phyloP scores from a whole-genome alignment of 1,284 basidiomycete genomes.

The Trichosporon sp. region DNA sequence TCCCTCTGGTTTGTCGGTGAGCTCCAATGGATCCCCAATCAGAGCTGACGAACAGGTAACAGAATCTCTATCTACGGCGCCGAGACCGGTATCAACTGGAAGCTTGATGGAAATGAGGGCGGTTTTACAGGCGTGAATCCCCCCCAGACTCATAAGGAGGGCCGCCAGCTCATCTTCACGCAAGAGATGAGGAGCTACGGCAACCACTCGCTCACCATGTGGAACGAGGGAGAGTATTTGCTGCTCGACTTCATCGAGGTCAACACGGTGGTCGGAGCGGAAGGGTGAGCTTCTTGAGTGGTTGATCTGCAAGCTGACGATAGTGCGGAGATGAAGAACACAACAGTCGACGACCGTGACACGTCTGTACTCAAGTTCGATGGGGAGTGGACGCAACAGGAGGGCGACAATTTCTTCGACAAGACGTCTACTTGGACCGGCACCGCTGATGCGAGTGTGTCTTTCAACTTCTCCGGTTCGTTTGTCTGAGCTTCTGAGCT shows the following conservation, averaged over 20 bases:
- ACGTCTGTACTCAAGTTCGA: slow-evolving; percentile 30
- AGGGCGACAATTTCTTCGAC: slow-evolving; percentile 35
- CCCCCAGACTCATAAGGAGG: no score
- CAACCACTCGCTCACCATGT: slow-evolving; percentile 27
- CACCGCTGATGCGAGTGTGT: slow-evolving; percentile 30
- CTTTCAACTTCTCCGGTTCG: slow-evolving; percentile 38
- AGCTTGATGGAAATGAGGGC: no score
- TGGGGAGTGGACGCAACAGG: slow-evolving; percentile 44
- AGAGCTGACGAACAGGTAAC: slow-evolving; percentile 4
- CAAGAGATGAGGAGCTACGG: slow-evolving; percentile 22
- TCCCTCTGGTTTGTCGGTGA: slow-evolving; percentile 39
- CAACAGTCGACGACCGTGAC: slow-evolving; percentile 39
- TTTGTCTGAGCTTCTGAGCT: neutral
- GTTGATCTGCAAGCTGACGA: neutral
- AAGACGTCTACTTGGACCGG: slow-evolving; percentile 39
- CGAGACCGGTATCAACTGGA: slow-evolving; percentile 16
- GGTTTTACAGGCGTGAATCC: no score
- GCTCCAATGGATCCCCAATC: neutral
- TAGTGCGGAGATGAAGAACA: slow-evolving; percentile 39
- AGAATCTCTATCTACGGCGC: slow-evolving; percentile 40
- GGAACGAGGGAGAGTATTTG: slow-evolving; percentile 34
- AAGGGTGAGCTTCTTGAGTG: slow-evolving; percentile 33
- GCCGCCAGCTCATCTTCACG: slow-evolving; percentile 29
- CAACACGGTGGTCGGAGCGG: slow-evolving; percentile 28
- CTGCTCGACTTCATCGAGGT: slow-evolving; percentile 36